Conservation (phyloP, 2,329 filamentous ascomycete genomes). For the Furcasterigmium furcatum region DNA sequence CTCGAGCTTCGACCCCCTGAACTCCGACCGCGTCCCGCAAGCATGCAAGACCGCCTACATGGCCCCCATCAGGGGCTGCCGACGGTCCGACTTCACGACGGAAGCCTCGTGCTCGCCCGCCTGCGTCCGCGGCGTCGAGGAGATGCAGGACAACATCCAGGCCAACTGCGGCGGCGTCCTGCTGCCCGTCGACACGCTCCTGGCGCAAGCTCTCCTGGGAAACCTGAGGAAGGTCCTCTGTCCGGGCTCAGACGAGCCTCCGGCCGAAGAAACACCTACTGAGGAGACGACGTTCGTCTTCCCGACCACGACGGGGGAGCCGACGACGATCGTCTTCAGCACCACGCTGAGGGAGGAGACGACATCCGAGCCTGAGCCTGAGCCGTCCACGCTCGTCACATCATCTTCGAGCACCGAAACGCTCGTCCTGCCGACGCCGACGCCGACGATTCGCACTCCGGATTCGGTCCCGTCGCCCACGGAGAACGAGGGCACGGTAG, state of each 20-base stretch:
- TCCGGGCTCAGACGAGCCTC: not conserved
- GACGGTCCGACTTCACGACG: conserved; percentile 28
- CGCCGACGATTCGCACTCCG: not conserved
- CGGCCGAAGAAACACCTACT: not conserved
- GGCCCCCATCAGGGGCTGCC: conserved; percentile 33
- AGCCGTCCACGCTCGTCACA: not conserved
- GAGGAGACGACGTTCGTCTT: not conserved
- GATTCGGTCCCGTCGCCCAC: not conserved
- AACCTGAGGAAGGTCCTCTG: conserved; percentile 34
- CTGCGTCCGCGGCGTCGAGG: conserved; percentile 26
- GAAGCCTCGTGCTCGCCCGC: conserved; percentile 32
- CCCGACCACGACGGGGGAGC: not conserved
- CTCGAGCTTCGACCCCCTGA: conserved; percentile 36
- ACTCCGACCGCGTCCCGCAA: conserved; percentile 28
- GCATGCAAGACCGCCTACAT: conserved; percentile 39
- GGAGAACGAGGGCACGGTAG: not conserved
- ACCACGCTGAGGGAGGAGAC: not conserved
- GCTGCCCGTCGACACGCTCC: conserved; percentile 23
- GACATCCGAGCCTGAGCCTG: not conserved
- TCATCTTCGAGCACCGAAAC: not conserved
- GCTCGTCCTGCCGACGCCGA: not conserved
- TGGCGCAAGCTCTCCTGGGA: conserved; percentile 31
- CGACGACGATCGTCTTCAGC: not conserved
- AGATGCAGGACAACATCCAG: conserved; percentile 23
- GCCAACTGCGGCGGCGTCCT: conserved; percentile 19